Evolutionary conservation across 176 grass and related monocot species (phyloP), one percentile per base, ranked within the genome.

Genomic region (Oryza longistaminata): DNA sequence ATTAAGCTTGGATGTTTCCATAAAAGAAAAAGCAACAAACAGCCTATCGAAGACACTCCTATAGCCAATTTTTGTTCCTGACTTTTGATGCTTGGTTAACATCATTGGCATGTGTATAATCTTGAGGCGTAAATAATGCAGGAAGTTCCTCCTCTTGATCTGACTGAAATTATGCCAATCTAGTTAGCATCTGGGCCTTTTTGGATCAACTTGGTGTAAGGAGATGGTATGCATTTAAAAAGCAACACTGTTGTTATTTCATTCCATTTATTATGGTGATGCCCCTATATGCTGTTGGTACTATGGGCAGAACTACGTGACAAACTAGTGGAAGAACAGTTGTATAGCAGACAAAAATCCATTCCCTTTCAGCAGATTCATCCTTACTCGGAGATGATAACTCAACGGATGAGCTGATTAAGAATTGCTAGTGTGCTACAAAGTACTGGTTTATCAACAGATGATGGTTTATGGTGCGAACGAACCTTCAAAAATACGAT

Each of bases 141-240:
- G 89, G 91, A 93, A 79, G 61, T 91, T 34, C 89, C 71, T 11
- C 78, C 89, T 34, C 84, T 96, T 75, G 84, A 93, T 88, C 74
- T 96, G 74, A 82, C 85, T 74, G 89, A 93, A 83, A 77, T 91
- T 85, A 53, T 96, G 87, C 85, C 37, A 83, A 91, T 88, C 24
- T 96, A 17, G 84, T 90, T 31, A 93, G 73, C 91, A 71, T 96
- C 89, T 74, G 91, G 85, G 49, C 94, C 49, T 81, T 96, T 65
- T 86, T 96, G 74, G 87, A 96, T 62, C 91, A 96, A 82, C 84
- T 96, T 81, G 89, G 91, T 39, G 27, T 96, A 79, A 74, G 71
- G 43, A 80, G 37, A 88, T n/a, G 91, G 94, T 93, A 85, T 69
- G 14, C 9, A 87, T n/a, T n/a, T 70, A 77, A 71, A 82, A 35